A percentile compares a stretch with the other conserved stretches of the same genome.
Conservation (phyloP, 2,329 filamentous ascomycete genomes). For the Exophiala sp. region DNA sequence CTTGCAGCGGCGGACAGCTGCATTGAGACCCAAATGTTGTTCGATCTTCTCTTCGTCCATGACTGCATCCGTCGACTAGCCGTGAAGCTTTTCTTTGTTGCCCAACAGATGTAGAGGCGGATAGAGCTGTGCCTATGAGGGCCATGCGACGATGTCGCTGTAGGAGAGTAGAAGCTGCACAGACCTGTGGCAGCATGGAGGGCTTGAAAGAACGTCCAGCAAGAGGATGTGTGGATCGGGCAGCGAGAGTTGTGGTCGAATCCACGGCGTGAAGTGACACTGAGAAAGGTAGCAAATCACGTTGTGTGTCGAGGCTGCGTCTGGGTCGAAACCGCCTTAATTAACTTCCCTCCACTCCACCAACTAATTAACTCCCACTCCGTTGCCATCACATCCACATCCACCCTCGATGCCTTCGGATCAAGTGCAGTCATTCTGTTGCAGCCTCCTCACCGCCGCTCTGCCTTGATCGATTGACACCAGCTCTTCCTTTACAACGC, state of each 20-base stretch:
- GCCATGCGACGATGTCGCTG: too few relatives aligned
- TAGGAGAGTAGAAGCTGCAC: neutral
- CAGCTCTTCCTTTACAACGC: neutral
- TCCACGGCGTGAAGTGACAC: neutral
- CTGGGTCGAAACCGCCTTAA: neutral
- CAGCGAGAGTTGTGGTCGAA: neutral
- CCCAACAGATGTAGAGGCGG: neutral
- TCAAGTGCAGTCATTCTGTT: neutral
- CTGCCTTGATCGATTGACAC: neutral
- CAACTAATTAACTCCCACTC: neutral
- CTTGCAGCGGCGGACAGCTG: slow-evolving; percentile 20
- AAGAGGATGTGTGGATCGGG: neutral
- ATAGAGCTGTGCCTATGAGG: too few relatives aligned
- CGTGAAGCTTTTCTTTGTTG: neutral
- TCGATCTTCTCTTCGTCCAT: neutral
- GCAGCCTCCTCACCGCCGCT: neutral
- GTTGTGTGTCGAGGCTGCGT: neutral
- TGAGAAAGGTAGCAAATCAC: neutral
- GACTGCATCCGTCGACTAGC: neutral
- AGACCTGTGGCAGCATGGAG: too few relatives aligned
- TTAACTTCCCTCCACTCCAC: neutral
- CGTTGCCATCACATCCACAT: neutral
- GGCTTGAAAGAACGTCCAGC: too few relatives aligned
- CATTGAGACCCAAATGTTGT: neutral
- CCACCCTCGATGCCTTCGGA: neutral